These are phyloP conservation scores for Houttuynia cordata DNA, from an alignment of 164 flowering plant species.

Conservation along the genomic window DNA sequence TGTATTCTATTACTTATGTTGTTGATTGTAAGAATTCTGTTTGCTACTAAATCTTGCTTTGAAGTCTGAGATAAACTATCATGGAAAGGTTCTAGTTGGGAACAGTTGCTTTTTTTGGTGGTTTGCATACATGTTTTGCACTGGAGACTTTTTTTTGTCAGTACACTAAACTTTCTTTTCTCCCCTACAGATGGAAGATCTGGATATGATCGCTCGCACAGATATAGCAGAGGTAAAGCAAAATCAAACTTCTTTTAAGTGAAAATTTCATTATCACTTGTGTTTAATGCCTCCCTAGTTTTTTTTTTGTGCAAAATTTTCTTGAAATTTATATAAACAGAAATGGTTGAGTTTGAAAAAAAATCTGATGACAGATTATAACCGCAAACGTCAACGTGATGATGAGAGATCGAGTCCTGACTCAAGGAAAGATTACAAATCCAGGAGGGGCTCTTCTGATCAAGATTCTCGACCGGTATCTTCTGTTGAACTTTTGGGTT, in stretches of 20 bases:
- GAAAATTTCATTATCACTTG: not conserved
- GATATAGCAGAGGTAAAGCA: slow-evolving; percentile 60
- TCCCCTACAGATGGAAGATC: slow-evolving; percentile 59
- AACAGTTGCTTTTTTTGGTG: too few relatives aligned
- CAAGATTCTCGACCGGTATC: slow-evolving; percentile 80
- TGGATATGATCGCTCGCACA: slow-evolving; percentile 58
- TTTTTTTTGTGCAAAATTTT: not conserved
- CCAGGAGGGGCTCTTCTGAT: slow-evolving; percentile 51
- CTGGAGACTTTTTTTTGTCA: too few relatives aligned
- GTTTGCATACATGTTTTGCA: too few relatives aligned
- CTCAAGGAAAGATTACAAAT: slow-evolving; percentile 55
- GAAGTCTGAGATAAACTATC: too few relatives aligned
- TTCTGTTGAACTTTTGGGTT: too few relatives aligned
- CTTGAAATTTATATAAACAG: not conserved
- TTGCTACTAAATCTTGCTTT: too few relatives aligned
- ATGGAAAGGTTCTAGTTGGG: too few relatives aligned
- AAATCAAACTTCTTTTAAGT: not conserved
- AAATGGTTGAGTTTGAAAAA: not conserved
- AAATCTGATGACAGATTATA: slow-evolving; percentile 33
- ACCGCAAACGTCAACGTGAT: slow-evolving; percentile 67
- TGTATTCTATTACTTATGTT: too few relatives aligned
- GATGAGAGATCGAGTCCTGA: slow-evolving; percentile 66
- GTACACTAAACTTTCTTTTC: not conserved
- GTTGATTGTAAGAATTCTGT: too few relatives aligned
- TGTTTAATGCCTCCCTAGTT: not conserved